Base-by-base conservation (phyloP, 106 monocot species). In the Acorus calamus region DNA sequence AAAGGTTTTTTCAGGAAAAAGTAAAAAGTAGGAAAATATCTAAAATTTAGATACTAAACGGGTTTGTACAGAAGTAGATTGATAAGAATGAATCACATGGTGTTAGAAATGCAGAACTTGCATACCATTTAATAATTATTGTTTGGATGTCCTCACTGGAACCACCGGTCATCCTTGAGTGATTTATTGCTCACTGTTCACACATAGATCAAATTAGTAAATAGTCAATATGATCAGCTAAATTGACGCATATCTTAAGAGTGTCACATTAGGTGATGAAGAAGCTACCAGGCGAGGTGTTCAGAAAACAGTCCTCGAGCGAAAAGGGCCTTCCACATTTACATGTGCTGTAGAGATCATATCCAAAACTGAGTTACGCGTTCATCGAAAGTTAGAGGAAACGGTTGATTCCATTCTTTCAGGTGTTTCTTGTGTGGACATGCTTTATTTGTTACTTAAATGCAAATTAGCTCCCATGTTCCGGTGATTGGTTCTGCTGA, bases 351-450 rank as follows among this genome's bases (percentile, higher is more conserved):
- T 81, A 49, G 89, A 93, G 67, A 93, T 93, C 7, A 73, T 93
- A 56, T 89, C 89, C 43, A 93, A 93, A 74, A 89, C 72, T 59
- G 83, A 93, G 68, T 50, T 93, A 68, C 70, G 81, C 53, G 71
- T 93, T 60, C 93, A 93, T 83, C 76, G 52, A 50, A 79, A 62
- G 65, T 71, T 89, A 62, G 93, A 93, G 57, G 69, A 68, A 49
- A 93, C 89, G 42, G 93, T 93, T 14, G 93, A 93, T 83, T 76
- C 85, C 66, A 78, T 93, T n/a, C 85, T 93, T 56, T 62, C 88
- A 86, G 89, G 93, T 86, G 28, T 63, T 11, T 44, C 4, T 49
- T n/a, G n/a, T 43, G 7, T 50, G 49, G 57, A 11, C 46, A 11
- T 47, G 6, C 54, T 49, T 68, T 52, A 4, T 53, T 60, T 28